Conservation (phyloP, 345 rosid species). For the Trapa incisa region DNA sequence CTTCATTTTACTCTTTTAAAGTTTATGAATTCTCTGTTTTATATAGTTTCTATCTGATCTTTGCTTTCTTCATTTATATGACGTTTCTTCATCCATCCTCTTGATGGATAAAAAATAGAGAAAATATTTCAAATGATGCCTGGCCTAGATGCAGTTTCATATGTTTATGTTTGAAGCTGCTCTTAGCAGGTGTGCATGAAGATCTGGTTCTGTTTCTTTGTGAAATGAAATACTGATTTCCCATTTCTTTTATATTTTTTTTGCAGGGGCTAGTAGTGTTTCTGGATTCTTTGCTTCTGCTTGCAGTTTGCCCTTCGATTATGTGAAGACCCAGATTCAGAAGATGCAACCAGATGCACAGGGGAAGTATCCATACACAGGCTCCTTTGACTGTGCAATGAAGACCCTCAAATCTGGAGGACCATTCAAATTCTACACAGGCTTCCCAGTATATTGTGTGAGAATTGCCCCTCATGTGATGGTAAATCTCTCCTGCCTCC, state of each 20-base stretch:
- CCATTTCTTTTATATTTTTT: conserved; percentile 3
- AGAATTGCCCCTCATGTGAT: conserved; percentile 98
- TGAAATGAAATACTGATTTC: neutral
- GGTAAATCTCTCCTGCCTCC: conserved; percentile 32
- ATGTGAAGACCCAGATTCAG: conserved; percentile 97
- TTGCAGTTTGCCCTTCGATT: conserved; percentile 97
- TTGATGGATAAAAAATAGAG: no score
- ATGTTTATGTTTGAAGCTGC: neutral
- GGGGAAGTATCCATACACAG: conserved; percentile 84
- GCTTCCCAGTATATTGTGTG: conserved; percentile 94
- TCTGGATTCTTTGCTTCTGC: conserved; percentile 92
- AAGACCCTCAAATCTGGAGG: conserved; percentile 87
- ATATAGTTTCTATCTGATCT: no score
- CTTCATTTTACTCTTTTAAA: neutral
- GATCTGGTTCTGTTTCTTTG: neutral
- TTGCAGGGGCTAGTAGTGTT: conserved; percentile 77
- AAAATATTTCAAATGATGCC: neutral
- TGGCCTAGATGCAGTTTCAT: neutral
- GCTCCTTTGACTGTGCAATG: conserved; percentile 76
- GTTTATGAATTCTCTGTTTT: no score
- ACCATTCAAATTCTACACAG: conserved; percentile 84
- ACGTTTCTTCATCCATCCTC: no score
- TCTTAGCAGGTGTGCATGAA: neutral
- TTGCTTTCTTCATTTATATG: no score
- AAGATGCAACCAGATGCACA: conserved; percentile 97